Base-by-base conservation (phyloP, 768 basidiomycete genomes). In the Termitomyces sp. region DNA sequence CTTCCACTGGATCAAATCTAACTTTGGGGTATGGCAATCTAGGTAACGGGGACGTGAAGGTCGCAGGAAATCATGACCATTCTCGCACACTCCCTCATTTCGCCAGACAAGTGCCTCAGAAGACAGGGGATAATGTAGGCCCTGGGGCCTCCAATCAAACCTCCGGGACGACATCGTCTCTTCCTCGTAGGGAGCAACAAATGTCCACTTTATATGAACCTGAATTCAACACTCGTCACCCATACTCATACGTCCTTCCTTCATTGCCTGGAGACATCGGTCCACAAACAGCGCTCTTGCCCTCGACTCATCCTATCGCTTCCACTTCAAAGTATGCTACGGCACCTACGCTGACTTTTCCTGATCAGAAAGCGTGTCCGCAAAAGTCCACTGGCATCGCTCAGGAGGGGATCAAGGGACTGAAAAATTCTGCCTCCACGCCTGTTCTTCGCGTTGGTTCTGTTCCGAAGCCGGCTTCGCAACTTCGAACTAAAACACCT, bases 351-450 rank as follows among this genome's bases (percentile, higher is more conserved):
- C 55, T 69, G 26, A 67, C 66, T 47, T 65, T 73, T 65, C 64
- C 67, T 53, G 57, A 70, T 60, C 64, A 70, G 60, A 57, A 69
- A 65, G 42, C 66, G 10, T 50, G 33, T 44, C 31, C 29, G 13
- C 45, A 60, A 15, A 56, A 33, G 48, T 42, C 28, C 39, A 42
- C 41, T 48, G 59, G n/a, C 55, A 56, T 37, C 12, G 15, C 18
- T 20, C n/a, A 10, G 9, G 24, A 7, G 33, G 49, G 52, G 5
- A 44, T 53, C 13, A 69, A 61, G 49, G 62, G 68, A 20, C 67
- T 88, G 48, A 83, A 83, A 65, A 76, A 72, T 18, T 86, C 85
- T 20, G 72, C 78, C 8, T 91, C 88, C 1, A 84, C 86, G 4
- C 89, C 89, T 8, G 81, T 91, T 65, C 72, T 92, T 37, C 77